phyloP scores from a whole-genome alignment of 73 alveolate species.

The Paramecium bursaria region DNA sequence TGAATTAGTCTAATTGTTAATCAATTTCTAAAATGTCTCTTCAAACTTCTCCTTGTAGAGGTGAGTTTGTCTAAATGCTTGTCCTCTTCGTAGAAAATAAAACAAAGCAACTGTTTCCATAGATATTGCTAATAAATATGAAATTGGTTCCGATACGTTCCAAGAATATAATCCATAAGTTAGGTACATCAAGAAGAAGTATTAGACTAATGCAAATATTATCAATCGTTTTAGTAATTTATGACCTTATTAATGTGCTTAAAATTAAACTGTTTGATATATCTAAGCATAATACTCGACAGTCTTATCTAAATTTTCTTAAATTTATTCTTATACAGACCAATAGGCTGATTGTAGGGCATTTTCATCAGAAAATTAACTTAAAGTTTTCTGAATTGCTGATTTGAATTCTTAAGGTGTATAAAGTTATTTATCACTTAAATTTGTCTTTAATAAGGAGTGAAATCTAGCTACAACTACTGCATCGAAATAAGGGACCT shows the following conservation, averaged over 20 bases:
- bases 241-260: conserved; percentile 34
- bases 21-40: conserved; percentile 26
- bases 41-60: conserved; percentile 29
- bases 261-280: not conserved
- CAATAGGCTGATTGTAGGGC: conserved; percentile 29
- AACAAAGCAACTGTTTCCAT: conserved; percentile 60
- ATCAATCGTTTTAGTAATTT: conserved; percentile 26
- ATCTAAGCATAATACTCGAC: conserved; percentile 17
- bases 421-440: conserved; percentile 1
- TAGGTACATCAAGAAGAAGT: conserved; percentile 20
- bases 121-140: conserved; percentile 2
- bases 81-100: conserved; percentile 38
- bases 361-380: conserved; percentile 56
- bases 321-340: not conserved
- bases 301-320: conserved; percentile 25
- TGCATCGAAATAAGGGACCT: conserved; percentile 52
- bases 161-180: conserved; percentile 51
- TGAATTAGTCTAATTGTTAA: conserved; percentile 38
- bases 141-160: conserved; percentile 60
- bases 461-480: conserved; percentile 32
- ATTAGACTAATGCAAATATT: conserved; percentile 15
- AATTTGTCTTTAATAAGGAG: not conserved
- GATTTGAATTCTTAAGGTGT: conserved; percentile 6
- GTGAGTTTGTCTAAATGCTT: conserved; percentile 33
- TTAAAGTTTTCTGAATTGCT: conserved; percentile 29